Base-by-base conservation (phyloP, 805 yeast genomes). In the Myxozyma udenii region DNA sequence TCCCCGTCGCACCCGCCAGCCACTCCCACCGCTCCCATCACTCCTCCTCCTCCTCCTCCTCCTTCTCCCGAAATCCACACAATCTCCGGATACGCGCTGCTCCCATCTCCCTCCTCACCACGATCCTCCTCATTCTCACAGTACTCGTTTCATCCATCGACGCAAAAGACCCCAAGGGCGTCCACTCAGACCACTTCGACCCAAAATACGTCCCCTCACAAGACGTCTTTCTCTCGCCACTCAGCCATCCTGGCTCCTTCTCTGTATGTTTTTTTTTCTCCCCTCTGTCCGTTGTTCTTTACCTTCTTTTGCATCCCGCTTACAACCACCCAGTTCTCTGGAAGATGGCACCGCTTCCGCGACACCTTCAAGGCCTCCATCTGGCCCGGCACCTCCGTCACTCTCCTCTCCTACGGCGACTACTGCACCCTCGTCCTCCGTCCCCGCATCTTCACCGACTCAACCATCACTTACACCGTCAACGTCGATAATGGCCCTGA, bases 351-450 rank as follows among this genome's bases (percentile, higher is more conserved):
- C 39, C 46, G 60, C 11, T 44, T 46, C 41, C 50, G 57, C 22
- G 54, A 55, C 3, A 39, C 48, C 7, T 53, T 32, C 42, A 55
- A 53, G 38, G 58, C 60, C 6, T 32, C 55, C 6, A 39, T 48
- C 18, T 55, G 60, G 60, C 60, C 60, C n/a, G 60, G 60, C 24
- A 53, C 55, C 7, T 55, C 44, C 38, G 39, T 55, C 25, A 55
- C 60, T 1, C 42, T 51, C 3, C 50, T 55, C 4, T 35, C 50
- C 19, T 55, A 40, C 33, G 60, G 60, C 45, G 58, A 53, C 33
- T 44, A 53, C 36, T 55, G 60, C 39, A 47, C 52, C 32, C 32
- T 55, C 21, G 45, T 35, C 9, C 50, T 53, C 14, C 40, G 40
- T 21, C 58, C 60, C 3, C 47, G 52, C 3, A 28, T 55, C 4